phyloP scores from a whole-genome alignment of 1,284 basidiomycete genomes.

The Leccinum subrobustum region DNA sequence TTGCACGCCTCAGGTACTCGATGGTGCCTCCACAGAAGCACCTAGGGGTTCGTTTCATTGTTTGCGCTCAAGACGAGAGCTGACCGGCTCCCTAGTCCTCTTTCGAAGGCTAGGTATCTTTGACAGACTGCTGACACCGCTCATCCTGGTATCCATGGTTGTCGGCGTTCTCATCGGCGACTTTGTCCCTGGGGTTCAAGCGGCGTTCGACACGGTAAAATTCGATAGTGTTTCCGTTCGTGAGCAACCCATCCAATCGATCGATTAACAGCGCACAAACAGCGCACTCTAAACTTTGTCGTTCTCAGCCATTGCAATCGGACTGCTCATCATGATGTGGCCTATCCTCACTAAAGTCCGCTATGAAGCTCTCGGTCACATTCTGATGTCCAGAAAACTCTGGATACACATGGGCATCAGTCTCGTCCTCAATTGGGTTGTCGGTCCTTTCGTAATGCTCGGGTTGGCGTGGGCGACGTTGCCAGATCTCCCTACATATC shows the following conservation, averaged over 20 bases:
- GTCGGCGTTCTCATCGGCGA: conserved; percentile 77
- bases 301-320: conserved; percentile 66
- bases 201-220: conserved; percentile 51
- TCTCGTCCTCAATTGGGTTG: conserved; percentile 78
- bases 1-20: background rate
- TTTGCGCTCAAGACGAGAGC: background rate
- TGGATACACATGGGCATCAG: conserved; percentile 77
- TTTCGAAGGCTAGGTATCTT: conserved; percentile 49
- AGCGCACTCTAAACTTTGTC: background rate
- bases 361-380: conserved; percentile 66
- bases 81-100: conserved; percentile 32
- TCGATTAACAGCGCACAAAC: background rate
- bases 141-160: conserved; percentile 78
- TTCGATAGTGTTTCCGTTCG: conserved; percentile 62
- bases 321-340: conserved; percentile 91
- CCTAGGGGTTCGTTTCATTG: conserved; percentile 8
- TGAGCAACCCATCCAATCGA: conserved; percentile 36
- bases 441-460: conserved; percentile 82
- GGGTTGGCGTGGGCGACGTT: conserved; percentile 83
- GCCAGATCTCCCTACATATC: conserved; percentile 69
- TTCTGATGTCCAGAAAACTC: conserved; percentile 50
- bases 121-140: conserved; percentile 70
- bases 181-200: conserved; percentile 51
- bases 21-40: background rate
- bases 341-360: conserved; percentile 79